phyloP scores from a whole-genome alignment of 129 eudicot species.

The Chrysanthemum lavandulifolium region DNA sequence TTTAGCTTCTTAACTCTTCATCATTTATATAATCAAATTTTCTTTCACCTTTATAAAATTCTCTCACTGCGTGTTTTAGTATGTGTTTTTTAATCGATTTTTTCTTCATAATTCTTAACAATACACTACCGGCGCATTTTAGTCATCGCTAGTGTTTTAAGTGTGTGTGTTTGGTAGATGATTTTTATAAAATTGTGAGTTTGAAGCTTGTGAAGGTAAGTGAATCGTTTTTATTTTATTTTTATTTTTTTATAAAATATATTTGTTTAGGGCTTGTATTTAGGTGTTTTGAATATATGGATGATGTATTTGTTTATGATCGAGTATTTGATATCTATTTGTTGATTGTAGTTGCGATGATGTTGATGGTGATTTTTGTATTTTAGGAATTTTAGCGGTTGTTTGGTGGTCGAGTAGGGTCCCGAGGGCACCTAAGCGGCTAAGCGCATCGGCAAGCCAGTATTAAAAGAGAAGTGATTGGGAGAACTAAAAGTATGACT shows the following conservation, averaged over 20 bases:
- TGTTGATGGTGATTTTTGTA: not conserved
- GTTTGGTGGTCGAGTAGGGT: too few relatives aligned
- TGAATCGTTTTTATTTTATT: too few relatives aligned
- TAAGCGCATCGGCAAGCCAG: too few relatives aligned
- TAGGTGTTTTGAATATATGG: not conserved
- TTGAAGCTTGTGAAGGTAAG: too few relatives aligned
- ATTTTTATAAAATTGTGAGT: too few relatives aligned
- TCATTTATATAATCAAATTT: not conserved
- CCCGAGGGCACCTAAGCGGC: too few relatives aligned
- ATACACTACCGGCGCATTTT: not conserved
- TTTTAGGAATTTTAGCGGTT: not conserved
- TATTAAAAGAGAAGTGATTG: too few relatives aligned
- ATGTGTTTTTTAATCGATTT: not conserved
- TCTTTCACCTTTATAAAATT: not conserved
- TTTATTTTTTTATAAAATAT: too few relatives aligned
- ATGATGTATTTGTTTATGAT: not conserved
- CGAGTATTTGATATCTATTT: not conserved
- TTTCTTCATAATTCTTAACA: not conserved
- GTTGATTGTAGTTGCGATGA: not conserved
- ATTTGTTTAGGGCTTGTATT: too few relatives aligned
- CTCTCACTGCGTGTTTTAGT: not conserved
- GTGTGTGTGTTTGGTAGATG: too few relatives aligned
- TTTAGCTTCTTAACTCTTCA: not conserved
- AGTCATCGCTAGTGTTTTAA: too few relatives aligned
- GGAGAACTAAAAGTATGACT: too few relatives aligned